These are phyloP conservation scores for Ephemerocybe angulata DNA, from an alignment of 768 basidiomycete genomes.

Conservation along the genomic window DNA sequence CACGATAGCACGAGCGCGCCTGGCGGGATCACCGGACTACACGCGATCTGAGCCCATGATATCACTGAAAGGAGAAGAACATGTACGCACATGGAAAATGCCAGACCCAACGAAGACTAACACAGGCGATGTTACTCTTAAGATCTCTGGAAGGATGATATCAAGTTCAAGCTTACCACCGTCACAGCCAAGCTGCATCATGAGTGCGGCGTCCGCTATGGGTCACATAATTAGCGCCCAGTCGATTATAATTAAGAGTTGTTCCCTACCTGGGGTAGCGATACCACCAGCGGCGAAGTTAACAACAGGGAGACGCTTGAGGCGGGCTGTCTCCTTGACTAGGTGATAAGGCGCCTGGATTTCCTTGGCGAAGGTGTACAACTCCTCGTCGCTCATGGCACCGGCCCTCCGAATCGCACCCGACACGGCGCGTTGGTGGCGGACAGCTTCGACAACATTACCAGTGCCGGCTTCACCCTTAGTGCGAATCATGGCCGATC, in stretches of 20 bases:
- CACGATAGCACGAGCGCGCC: constrained; percentile 92
- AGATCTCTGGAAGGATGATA: constrained; percentile 3
- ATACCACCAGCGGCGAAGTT: constrained; percentile 96
- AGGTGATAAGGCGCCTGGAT: constrained; percentile 93
- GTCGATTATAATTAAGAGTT: not conserved
- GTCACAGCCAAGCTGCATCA: constrained; percentile 99
- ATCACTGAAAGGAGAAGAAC: constrained; percentile 7
- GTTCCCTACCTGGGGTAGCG: constrained; percentile 73
- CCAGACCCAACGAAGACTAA: constrained; percentile 97
- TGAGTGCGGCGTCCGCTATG: constrained; percentile 89
- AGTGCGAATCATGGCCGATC: constrained; percentile 97
- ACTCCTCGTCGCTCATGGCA: constrained; percentile 91
- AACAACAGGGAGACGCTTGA: constrained; percentile 92
- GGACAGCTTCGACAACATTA: constrained; percentile 90
- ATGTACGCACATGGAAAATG: constrained; percentile 77
- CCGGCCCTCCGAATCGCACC: constrained; percentile 81
- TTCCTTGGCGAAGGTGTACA: constrained; percentile 90
- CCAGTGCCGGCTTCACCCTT: constrained; percentile 92
- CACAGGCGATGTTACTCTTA: not conserved
- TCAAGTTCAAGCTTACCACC: constrained; percentile 59
- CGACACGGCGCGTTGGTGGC: constrained; percentile 82
- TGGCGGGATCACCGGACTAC: constrained; percentile 89
- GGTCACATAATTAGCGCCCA: constrained; percentile 12
- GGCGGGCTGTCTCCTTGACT: constrained; percentile 90
- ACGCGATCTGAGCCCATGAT: no score